phyloP scores from a whole-genome alignment of 805 yeast species.

The Torulaspora delbrueckii region DNA sequence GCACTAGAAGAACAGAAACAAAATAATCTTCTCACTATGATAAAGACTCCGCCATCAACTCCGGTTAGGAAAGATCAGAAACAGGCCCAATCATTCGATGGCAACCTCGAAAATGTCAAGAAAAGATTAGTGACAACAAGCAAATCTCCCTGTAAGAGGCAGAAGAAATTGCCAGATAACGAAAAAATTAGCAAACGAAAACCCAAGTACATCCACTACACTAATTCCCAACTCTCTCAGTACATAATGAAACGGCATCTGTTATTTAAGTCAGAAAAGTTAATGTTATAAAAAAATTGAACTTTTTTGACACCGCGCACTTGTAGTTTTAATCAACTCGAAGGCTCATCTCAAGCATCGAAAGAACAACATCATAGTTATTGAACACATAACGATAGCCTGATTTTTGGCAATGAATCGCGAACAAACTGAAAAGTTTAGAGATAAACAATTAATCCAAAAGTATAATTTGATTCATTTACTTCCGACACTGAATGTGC shows the following conservation, averaged over 20 bases:
- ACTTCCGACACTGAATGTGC: slow-evolving; percentile 19
- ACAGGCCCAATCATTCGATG: not conserved
- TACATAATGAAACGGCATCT: not conserved
- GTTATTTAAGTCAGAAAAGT: not conserved
- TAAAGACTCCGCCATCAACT: slow-evolving; percentile 21
- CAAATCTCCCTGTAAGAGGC: slow-evolving; percentile 5
- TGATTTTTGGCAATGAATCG: slow-evolving; percentile 16
- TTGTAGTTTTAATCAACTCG: not conserved
- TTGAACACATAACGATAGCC: too few relatives aligned
- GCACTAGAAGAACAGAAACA: slow-evolving; percentile 18
- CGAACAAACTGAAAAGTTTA: slow-evolving; percentile 25
- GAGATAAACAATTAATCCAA: slow-evolving; percentile 24
- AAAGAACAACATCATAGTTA: too few relatives aligned
- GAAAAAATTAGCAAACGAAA: not conserved
- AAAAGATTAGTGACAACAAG: slow-evolving; percentile 5
- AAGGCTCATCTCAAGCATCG: too few relatives aligned
- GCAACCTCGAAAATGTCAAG: slow-evolving; percentile 7
- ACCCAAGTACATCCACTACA: not conserved
- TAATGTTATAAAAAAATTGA: not conserved
- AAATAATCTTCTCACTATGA: not conserved
- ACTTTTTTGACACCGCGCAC: not conserved
- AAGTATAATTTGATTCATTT: slow-evolving; percentile 31
- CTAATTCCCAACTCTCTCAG: not conserved
- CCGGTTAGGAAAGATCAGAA: slow-evolving; percentile 5
- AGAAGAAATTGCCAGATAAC: not conserved